Percentiles rank a stretch among this genome's conserved stretches.
phyloP scores from a whole-genome alignment of 345 rosid species.

The Gynandropsis gynandra region DNA sequence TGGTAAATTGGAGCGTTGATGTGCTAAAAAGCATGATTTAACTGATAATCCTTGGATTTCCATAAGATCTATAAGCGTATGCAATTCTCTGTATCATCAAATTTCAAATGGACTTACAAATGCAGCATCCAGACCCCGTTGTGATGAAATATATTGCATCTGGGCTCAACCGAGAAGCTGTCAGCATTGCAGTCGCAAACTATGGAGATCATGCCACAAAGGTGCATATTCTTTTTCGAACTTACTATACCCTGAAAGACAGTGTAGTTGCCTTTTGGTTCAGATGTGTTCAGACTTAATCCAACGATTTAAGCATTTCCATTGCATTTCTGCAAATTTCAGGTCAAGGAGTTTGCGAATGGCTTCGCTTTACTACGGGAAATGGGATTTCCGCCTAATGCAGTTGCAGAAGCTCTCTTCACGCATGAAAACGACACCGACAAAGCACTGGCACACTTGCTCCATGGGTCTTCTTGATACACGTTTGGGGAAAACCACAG shows the following conservation, averaged over 20 bases:
- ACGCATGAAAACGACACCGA: slow-evolving; percentile 68
- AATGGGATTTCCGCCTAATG: slow-evolving; percentile 76
- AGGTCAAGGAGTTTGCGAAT: slow-evolving; percentile 66
- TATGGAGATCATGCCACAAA: slow-evolving; percentile 83
- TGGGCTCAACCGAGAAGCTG: slow-evolving; percentile 66
- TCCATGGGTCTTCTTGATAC: slow-evolving; percentile 35
- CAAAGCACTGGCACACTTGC: slow-evolving; percentile 65
- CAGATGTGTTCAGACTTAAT: too few species aligned
- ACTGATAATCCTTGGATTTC: slow-evolving; percentile 7
- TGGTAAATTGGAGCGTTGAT: neutral
- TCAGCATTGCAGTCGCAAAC: slow-evolving; percentile 61
- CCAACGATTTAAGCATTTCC: slow-evolving; percentile 4
- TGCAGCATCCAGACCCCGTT: slow-evolving; percentile 65
- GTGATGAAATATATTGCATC: slow-evolving; percentile 59
- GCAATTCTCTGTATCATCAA: neutral
- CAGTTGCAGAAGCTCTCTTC: slow-evolving; percentile 53
- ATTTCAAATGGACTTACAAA: neutral
- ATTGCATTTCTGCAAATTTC: neutral
- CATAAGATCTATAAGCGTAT: neutral
- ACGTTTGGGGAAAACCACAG: too few species aligned
- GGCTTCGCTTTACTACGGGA: slow-evolving; percentile 53
- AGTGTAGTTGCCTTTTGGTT: too few species aligned
- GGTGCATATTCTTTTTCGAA: slow-evolving; percentile 30
- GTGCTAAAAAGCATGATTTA: neutral
- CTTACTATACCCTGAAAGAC: neutral